Conservation (phyloP, 805 yeast species). For the Blastobotrys chiropterorum region DNA sequence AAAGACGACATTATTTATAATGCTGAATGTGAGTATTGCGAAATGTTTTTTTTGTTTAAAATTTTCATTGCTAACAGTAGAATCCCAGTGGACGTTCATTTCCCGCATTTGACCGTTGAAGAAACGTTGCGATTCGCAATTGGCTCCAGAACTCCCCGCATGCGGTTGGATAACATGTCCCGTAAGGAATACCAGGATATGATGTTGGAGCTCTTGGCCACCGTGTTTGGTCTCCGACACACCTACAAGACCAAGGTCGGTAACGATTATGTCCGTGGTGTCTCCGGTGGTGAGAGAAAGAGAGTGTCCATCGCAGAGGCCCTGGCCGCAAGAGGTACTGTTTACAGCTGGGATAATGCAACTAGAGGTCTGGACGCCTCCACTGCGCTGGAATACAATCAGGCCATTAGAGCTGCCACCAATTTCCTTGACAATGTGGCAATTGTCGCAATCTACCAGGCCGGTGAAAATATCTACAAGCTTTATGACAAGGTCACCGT, state of each 20-base stretch:
- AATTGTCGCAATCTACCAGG: constrained; percentile 64
- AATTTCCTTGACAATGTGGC: constrained; percentile 47
- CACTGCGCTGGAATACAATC: constrained; percentile 69
- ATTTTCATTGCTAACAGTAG: constrained; percentile 28
- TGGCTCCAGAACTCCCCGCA: constrained; percentile 58
- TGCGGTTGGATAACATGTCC: constrained; percentile 42
- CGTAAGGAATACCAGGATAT: constrained; percentile 44
- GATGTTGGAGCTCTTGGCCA: constrained; percentile 43
- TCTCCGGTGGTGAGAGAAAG: constrained; percentile 82
- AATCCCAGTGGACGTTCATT: constrained; percentile 58
- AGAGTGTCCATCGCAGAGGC: constrained; percentile 82
- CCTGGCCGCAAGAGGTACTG: constrained; percentile 53
- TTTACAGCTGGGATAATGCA: constrained; percentile 74
- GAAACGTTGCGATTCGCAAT: constrained; percentile 68
- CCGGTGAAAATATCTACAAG: constrained; percentile 59
- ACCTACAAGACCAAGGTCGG: constrained; percentile 58
- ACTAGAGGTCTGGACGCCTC: constrained; percentile 84
- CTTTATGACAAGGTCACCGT: constrained; percentile 58
- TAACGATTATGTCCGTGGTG: constrained; percentile 59
- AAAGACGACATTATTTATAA: constrained; percentile 43
- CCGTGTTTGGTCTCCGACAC: constrained; percentile 55
- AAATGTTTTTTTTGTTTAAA: background rate
- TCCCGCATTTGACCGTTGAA: constrained; percentile 70
- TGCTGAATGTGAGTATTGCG: constrained; percentile 29
- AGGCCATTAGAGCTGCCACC: constrained; percentile 61